A percentile compares a stretch with the other conserved stretches of the same genome.
Evolutionary conservation across 163 green algal species (phyloP).

Genomic region (Coccomyxa subellipsoidea): DNA sequence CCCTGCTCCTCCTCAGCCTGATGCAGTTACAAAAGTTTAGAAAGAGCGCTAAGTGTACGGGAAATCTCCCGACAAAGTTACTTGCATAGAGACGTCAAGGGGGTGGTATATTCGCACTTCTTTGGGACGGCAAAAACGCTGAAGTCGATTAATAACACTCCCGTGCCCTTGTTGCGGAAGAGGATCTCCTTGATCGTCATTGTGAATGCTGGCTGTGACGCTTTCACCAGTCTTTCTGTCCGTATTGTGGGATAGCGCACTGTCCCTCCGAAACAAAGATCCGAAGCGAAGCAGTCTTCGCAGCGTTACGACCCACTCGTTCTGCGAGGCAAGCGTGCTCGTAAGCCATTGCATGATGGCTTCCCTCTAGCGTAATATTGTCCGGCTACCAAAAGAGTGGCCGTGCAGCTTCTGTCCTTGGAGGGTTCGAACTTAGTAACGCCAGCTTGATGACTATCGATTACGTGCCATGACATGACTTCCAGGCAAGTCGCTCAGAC

Average conservation of each 20-base stretch:
- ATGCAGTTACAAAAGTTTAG: background rate
- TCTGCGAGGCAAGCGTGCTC: no score
- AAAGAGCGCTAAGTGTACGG: no score
- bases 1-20: background rate
- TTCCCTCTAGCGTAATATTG: no score
- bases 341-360: no score
- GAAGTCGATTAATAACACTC: background rate
- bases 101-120: no score
- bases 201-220: background rate
- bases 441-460: no score
- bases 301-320: no score
- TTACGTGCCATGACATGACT: background rate
- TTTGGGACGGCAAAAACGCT: background rate
- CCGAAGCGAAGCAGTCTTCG: no score
- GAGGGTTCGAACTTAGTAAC: background rate
- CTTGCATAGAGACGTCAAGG: no score
- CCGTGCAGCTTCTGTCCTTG: background rate
- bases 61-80: no score
- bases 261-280: no score
- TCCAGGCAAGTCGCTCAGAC: background rate
- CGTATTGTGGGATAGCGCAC: background rate
- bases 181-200: background rate
- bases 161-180: background rate
- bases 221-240: background rate
- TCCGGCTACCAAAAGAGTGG: no score